Evolutionary conservation across 352 stramenopile species (phyloP), one percentile per base, ranked within the genome.

Genomic region (Hyaloperonospora brassicae): DNA sequence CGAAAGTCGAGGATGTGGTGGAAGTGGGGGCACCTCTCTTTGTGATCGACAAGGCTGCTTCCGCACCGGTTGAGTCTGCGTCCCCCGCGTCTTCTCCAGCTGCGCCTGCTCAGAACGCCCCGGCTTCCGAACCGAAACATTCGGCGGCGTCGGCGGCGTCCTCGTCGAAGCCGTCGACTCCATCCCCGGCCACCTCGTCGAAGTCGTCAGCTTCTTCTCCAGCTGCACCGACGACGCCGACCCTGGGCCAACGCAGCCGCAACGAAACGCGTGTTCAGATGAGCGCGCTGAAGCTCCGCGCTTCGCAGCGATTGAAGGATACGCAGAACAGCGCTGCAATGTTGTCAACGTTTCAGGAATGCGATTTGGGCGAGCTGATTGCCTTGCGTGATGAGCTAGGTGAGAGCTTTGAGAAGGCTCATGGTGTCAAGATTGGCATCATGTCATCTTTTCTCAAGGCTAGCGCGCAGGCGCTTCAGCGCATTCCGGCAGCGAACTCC

Each of bases 271-370:
- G 79, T 49, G 79, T 89, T 53, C 72, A 99, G 84, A 98, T 99
- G 91, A 98, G 86, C 50, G 79, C 88, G 46, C 92, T 99, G 78
- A 95, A 97, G 57, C 61, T 95, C 54, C 93, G 94, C 52, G 92
- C 97, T 43, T 96, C 97, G 11, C 71, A 97, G 52, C 85, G 97
- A 44, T 82, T 98, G 47, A 98, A 99, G 69, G 96, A 98, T 62
- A 95, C 95, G 27, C 96, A 99, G 82, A 98, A 98, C 75, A 95
- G 89, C 22, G 94, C 95, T 22, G 97, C 97, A 27, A 98, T 98
- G 86, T 81, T 99, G 10, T 98, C 96, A 14, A 99, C 97, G 42
- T 99, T 99, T 82, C 96, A 99, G 71, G 97, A 99, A 73, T 95
- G 86, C 52, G 97, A 99, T 67, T 89, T 99, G 76, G 82, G 87